phyloP scores from a whole-genome alignment of 352 stramenopile species.

The Globisporangium radiosum region DNA sequence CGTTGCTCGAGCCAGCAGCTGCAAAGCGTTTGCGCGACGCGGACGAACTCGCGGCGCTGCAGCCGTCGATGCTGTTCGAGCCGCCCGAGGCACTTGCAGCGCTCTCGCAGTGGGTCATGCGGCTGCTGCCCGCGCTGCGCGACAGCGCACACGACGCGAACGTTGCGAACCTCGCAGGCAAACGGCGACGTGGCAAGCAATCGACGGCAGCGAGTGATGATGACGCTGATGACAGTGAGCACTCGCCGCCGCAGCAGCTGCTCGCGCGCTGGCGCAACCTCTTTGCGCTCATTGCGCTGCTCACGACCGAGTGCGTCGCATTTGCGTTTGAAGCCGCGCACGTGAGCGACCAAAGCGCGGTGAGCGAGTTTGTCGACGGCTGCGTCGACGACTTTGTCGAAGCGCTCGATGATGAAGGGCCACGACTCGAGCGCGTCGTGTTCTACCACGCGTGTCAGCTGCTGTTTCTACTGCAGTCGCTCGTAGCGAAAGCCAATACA shows the following conservation, averaged over 20 bases:
- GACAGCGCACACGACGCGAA: conserved; percentile 26
- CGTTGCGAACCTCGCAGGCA: conserved; percentile 34
- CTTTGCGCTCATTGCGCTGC: conserved; percentile 52
- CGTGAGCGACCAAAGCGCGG: conserved; percentile 32
- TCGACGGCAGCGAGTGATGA: conserved; percentile 8
- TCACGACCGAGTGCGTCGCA: conserved; percentile 54
- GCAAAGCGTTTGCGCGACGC: conserved; percentile 30
- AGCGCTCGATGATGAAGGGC: conserved; percentile 33
- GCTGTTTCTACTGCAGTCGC: conserved; percentile 32
- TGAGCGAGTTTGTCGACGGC: conserved; percentile 34
- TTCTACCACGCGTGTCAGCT: conserved; percentile 65
- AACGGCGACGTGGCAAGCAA: conserved; percentile 31
- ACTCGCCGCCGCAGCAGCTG: conserved; percentile 31
- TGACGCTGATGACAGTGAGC: conserved; percentile 15
- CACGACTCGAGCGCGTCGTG: conserved; percentile 49
- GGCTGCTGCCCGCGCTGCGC: conserved; percentile 44
- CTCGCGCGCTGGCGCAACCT: conserved; percentile 65
- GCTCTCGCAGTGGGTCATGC: conserved; percentile 47
- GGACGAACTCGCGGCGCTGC: conserved; percentile 36
- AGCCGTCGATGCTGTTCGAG: conserved; percentile 60
- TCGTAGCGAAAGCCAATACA: conserved; percentile 25
- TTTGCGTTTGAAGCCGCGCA: conserved; percentile 50
- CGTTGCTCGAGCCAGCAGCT: conserved; percentile 34
- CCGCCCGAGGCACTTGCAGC: conserved; percentile 33
- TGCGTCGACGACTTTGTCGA: conserved; percentile 41